Evolutionary conservation across 2,329 filamentous ascomycete species (phyloP).

Genomic region (Colletotrichum trifolii): DNA sequence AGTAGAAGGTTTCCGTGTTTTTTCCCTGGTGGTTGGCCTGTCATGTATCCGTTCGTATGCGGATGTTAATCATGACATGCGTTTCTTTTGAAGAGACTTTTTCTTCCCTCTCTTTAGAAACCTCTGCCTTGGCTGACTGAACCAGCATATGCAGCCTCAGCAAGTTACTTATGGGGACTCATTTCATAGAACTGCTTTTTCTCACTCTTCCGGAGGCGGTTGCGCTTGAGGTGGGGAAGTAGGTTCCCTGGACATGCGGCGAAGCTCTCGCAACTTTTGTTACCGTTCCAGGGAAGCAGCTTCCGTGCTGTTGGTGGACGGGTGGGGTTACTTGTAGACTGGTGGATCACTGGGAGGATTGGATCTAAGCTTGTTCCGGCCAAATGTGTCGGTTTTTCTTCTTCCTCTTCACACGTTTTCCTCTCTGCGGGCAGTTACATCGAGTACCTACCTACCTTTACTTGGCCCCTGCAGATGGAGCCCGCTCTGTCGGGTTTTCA

Average conservation of each 20-base stretch:
- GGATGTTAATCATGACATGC: not conserved
- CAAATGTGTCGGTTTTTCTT: constrained; percentile 14
- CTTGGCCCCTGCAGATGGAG: no score
- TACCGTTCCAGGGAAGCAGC: constrained; percentile 16
- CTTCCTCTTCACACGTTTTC: constrained; percentile 27
- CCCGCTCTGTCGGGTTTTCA: no score
- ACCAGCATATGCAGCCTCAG: no score
- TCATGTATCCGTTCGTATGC: no score
- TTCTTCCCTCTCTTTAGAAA: not conserved
- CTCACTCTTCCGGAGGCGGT: constrained; percentile 1
- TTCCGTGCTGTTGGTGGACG: constrained; percentile 30
- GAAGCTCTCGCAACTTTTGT: not conserved
- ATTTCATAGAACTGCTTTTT: constrained; percentile 25
- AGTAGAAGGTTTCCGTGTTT: no score
- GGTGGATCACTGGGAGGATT: constrained; percentile 1
- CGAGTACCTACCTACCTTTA: no score
- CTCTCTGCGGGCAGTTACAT: constrained; percentile 8
- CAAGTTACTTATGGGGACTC: not conserved
- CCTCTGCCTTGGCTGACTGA: not conserved
- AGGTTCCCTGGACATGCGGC: no score
- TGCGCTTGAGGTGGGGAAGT: constrained; percentile 12
- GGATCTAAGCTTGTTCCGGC: constrained; percentile 24
- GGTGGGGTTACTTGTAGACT: constrained; percentile 9
- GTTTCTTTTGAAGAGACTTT: not conserved
- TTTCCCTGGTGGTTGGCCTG: no score